Percentiles rank a stretch among this genome's conserved stretches.
Conservation (phyloP, 768 basidiomycete species). For the Porphyrellus cyaneotinctus region DNA sequence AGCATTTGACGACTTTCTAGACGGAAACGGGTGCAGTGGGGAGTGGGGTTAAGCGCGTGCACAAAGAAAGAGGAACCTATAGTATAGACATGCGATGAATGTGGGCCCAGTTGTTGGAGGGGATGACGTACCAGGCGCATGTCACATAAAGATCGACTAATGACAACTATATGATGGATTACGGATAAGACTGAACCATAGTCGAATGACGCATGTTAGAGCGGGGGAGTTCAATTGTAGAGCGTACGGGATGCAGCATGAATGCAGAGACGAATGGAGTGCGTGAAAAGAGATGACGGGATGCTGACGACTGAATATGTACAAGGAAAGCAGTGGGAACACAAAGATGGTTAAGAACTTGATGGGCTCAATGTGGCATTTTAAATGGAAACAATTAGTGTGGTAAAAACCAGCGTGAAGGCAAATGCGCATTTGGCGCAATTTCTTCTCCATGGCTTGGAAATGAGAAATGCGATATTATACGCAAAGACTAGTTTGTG, state of each 20-base stretch:
- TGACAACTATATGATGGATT: background rate
- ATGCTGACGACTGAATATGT: slow-evolving; percentile 1
- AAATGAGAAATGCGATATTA: background rate
- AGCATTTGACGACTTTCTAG: background rate
- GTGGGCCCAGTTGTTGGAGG: background rate
- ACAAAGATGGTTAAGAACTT: background rate
- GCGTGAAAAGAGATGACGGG: background rate
- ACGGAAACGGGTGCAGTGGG: background rate
- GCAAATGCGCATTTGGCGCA: background rate
- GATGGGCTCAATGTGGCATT: background rate
- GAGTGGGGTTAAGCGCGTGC: too few species aligned
- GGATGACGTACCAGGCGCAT: slow-evolving; percentile 9
- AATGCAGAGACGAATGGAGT: background rate
- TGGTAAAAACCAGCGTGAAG: background rate
- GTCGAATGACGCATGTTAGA: background rate
- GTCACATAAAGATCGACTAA: background rate
- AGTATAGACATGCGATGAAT: slow-evolving; percentile 3
- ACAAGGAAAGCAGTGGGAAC: background rate
- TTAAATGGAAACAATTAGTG: background rate
- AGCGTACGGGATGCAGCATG: background rate
- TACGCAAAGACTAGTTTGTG: too few species aligned
- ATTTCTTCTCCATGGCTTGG: background rate
- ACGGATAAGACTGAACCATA: too few species aligned
- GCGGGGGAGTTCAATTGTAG: background rate
- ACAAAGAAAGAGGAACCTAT: background rate